Evolutionary conservation across 2,329 filamentous ascomycete species (phyloP).

Genomic region (Nothophaeocryptopus gaeumannii): DNA sequence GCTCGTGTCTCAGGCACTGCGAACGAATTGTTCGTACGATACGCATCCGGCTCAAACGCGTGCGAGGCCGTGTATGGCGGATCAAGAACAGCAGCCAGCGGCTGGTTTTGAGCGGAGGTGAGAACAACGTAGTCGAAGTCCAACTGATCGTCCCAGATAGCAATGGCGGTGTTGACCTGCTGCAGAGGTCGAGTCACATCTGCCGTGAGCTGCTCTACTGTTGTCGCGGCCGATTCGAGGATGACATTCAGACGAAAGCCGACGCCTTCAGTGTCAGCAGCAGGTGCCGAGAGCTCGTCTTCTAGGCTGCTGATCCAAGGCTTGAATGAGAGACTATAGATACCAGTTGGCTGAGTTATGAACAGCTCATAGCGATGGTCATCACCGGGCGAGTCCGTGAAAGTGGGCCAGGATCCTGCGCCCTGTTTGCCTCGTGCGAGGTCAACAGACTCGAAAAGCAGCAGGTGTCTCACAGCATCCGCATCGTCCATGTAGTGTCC

Average conservation of each 20-base stretch:
- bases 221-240: constrained; percentile 50
- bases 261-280: constrained; percentile 46
- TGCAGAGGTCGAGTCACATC: constrained; percentile 28
- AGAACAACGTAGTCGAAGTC: constrained; percentile 60
- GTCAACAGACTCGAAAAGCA: constrained; percentile 44
- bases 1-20: constrained; percentile 62
- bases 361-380: constrained; percentile 54
- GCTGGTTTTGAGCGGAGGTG: constrained; percentile 35
- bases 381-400: constrained; percentile 55
- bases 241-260: constrained; percentile 57
- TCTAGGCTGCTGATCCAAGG: constrained; percentile 58
- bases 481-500: constrained; percentile 26
- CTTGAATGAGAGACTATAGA: constrained; percentile 55
- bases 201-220: constrained; percentile 44
- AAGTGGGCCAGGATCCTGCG: constrained; percentile 48
- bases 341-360: constrained; percentile 53
- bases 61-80: constrained; percentile 58
- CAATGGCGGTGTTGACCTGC: constrained; percentile 44
- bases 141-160: constrained; percentile 50
- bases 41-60: constrained; percentile 33
- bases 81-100: constrained; percentile 50
- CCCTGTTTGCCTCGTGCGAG: constrained; percentile 24
- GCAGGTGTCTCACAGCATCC: constrained; percentile 28
- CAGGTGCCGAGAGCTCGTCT: constrained; percentile 49
- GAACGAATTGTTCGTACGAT: constrained; percentile 17